A percentile compares a stretch with the other conserved stretches of the same genome.
These are phyloP conservation scores for Plasmodium reichenowi DNA, from an alignment of 169 alveolate genomes.

Conservation along the genomic window DNA sequence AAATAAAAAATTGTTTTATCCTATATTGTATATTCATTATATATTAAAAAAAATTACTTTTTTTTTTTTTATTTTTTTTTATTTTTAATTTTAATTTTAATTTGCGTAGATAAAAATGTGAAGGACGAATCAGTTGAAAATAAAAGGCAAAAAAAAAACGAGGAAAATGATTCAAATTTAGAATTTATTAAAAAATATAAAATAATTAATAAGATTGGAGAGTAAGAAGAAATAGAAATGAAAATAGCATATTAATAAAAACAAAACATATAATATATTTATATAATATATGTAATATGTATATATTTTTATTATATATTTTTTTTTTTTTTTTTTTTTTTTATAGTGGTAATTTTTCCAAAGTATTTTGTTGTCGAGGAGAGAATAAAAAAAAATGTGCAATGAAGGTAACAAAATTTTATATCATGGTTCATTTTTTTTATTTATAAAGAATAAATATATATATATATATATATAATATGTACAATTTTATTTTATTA, in stretches of 20 bases:
- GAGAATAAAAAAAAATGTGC: slow-evolving; percentile 74
- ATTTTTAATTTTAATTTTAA: not conserved
- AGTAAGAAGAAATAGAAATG: slow-evolving; percentile 20
- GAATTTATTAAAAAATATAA: slow-evolving; percentile 72
- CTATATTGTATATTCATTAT: too few relatives aligned
- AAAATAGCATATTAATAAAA: too few relatives aligned
- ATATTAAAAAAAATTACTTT: too few relatives aligned
- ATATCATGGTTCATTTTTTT: not conserved
- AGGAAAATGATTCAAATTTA: slow-evolving; percentile 68
- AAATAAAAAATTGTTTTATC: too few relatives aligned
- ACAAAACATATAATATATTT: too few relatives aligned
- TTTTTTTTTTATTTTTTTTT: not conserved
- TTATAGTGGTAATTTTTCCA: slow-evolving; percentile 67
- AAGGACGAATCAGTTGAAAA: slow-evolving; percentile 59
- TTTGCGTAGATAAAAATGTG: slow-evolving; percentile 22
- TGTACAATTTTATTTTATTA: not conserved
- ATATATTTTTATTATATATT: not conserved
- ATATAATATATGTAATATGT: not conserved
- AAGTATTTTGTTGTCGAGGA: slow-evolving; percentile 73
- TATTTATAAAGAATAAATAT: not conserved
- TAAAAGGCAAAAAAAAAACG: slow-evolving; percentile 60
- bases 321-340: slow-evolving; percentile 15
- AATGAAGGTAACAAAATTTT: slow-evolving; percentile 40
- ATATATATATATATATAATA: not conserved
- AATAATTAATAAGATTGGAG: slow-evolving; percentile 75